phyloP scores from a whole-genome alignment of 2,329 filamentous ascomycete species.

The Sarocladium kiliense region DNA sequence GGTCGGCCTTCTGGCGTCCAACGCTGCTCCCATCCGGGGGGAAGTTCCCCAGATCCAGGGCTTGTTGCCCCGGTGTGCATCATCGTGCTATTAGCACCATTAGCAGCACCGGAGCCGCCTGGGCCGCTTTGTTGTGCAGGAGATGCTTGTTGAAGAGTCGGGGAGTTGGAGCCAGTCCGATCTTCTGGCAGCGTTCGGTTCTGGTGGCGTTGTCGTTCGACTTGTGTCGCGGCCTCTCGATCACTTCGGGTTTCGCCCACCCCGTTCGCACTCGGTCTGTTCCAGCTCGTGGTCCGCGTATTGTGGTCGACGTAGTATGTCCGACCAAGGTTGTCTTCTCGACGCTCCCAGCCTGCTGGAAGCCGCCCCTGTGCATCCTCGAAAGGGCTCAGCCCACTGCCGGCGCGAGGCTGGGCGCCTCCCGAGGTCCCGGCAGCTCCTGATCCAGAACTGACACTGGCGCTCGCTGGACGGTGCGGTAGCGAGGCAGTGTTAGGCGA shows the following conservation, averaged over 20 bases:
- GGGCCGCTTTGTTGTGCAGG: conserved; percentile 27
- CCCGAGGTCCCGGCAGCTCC: conserved; percentile 24
- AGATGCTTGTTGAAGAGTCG: conserved; percentile 59
- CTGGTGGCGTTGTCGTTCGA: conserved; percentile 89
- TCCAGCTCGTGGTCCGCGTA: conserved; percentile 94
- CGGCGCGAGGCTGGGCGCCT: conserved; percentile 24
- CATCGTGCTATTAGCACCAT: conserved; percentile 62
- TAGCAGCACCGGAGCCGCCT: conserved; percentile 24
- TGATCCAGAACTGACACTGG: conserved; percentile 37
- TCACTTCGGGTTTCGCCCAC: conserved; percentile 67
- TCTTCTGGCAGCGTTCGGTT: conserved; percentile 95
- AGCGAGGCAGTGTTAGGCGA: conserved; percentile 33
- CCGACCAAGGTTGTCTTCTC: conserved; percentile 89
- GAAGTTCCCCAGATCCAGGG: conserved; percentile 89
- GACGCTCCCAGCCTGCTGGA: conserved; percentile 90
- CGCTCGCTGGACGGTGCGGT: conserved; percentile 43
- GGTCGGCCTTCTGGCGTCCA: conserved; percentile 91
- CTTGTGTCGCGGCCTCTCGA: conserved; percentile 84
- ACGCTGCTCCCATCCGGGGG: conserved; percentile 92
- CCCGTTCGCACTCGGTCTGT: conserved; percentile 75
- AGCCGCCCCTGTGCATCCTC: conserved; percentile 93
- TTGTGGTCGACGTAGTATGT: conserved; percentile 99
- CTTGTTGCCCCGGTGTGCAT: conserved; percentile 77
- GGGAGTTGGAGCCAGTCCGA: conserved; percentile 87
- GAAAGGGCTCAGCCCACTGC: conserved; percentile 71